A percentile compares a stretch with the other conserved stretches of the same genome.
phyloP scores from a whole-genome alignment of 179 eudicot genomes.

The Spinacia oleracea region DNA sequence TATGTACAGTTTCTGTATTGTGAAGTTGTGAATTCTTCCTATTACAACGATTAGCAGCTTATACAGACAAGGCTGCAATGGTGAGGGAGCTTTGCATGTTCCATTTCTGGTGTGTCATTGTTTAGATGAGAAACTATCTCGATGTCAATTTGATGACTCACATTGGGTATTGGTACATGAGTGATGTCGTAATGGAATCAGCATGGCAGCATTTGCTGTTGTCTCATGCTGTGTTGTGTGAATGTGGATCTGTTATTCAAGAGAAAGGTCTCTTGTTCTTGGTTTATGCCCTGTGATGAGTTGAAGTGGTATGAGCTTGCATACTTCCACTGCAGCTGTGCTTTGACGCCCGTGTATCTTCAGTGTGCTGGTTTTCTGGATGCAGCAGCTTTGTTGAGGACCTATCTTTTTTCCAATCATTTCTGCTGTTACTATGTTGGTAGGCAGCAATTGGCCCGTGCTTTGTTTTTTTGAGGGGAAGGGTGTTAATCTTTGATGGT shows the following conservation, averaged over 20 bases:
- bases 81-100: too few species aligned
- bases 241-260: background rate
- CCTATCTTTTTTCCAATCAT: background rate
- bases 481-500: background rate
- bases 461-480: background rate
- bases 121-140: too few species aligned
- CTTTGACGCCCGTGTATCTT: background rate
- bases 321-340: background rate
- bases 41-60: too few species aligned
- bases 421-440: background rate
- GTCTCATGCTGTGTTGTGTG: background rate
- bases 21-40: too few species aligned
- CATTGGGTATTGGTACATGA: too few species aligned
- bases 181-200: too few species aligned
- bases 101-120: too few species aligned
- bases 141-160: too few species aligned
- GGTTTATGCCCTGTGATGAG: background rate
- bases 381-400: background rate
- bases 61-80: too few species aligned
- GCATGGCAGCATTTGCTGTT: too few species aligned
- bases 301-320: background rate
- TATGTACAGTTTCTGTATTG: too few species aligned
- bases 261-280: background rate
- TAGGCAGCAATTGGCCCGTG: background rate
- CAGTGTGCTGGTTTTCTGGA: background rate